These are phyloP conservation scores for Fusarium tuaranense DNA, from an alignment of 2,329 filamentous ascomycete genomes.

Conservation along the genomic window DNA sequence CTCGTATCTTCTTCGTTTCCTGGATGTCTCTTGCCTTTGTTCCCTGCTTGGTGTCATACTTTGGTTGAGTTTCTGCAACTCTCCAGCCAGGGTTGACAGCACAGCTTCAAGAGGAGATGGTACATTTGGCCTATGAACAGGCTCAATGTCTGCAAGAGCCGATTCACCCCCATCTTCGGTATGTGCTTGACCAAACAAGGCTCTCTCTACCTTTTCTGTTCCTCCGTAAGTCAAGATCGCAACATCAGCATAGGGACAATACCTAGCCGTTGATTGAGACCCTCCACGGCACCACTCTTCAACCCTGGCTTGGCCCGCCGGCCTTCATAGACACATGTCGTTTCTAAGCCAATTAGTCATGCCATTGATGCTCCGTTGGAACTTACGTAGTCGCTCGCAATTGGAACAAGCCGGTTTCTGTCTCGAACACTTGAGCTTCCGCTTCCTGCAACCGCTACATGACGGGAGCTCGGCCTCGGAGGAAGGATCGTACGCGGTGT, in stretches of 20 bases:
- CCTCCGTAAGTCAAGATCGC: not conserved
- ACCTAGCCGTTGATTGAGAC: slow-evolving; percentile 18
- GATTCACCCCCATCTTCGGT: not conserved
- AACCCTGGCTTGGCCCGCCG: slow-evolving; percentile 18
- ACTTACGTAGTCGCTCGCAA: slow-evolving; percentile 22
- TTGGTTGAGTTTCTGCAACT: not conserved
- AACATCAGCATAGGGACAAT: not conserved
- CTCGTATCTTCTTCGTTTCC: not conserved
- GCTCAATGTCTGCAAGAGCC: not conserved
- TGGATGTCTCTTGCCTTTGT: not conserved
- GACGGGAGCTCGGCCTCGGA: slow-evolving; percentile 22
- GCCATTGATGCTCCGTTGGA: not conserved
- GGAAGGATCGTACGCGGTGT: slow-evolving; percentile 7
- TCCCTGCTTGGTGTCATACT: not conserved
- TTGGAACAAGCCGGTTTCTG: slow-evolving; percentile 23
- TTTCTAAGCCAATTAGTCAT: not conserved
- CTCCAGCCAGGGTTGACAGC: not conserved
- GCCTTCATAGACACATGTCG: slow-evolving; percentile 6
- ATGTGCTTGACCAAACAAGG: not conserved
- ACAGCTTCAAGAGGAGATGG: not conserved
- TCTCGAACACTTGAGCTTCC: slow-evolving; percentile 30
- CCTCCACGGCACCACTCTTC: slow-evolving; percentile 22
- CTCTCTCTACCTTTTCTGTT: not conserved
- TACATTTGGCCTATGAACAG: not conserved
- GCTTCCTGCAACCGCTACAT: slow-evolving; percentile 22